phyloP scores from a whole-genome alignment of 176 grass and related monocot species.

The Oryza brachyantha region DNA sequence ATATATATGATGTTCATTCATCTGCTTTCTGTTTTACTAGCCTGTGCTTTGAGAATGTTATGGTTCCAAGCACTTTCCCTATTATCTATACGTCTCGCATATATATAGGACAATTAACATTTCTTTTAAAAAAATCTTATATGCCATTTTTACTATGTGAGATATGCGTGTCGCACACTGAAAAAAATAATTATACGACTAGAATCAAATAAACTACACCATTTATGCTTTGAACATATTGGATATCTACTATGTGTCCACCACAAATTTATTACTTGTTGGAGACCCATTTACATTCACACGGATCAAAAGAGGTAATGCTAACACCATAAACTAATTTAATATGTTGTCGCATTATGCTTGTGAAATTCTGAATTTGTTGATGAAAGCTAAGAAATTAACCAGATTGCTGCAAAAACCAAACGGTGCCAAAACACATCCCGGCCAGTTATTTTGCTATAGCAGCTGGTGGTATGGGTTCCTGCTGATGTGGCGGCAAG shows the following conservation, averaged over 20 bases:
- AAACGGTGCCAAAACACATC: not conserved
- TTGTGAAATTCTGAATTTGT: not conserved
- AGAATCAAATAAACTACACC: not conserved
- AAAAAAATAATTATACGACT: not conserved
- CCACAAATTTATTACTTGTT: not conserved
- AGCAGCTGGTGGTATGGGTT: not conserved
- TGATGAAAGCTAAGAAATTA: not conserved
- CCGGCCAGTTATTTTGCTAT: not conserved
- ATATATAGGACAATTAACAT: not conserved
- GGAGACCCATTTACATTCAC: not conserved
- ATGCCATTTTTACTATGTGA: not conserved
- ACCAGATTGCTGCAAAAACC: not conserved
- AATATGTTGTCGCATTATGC: not conserved
- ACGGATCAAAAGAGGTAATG: not conserved
- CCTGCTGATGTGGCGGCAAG: not conserved
- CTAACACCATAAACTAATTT: not conserved
- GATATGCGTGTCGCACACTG: not conserved
- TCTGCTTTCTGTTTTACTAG: not conserved
- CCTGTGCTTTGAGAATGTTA: conserved; percentile 13
- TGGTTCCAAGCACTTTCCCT: too few relatives aligned
- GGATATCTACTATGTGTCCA: not conserved
- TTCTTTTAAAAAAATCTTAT: not conserved
- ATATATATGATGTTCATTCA: not conserved
- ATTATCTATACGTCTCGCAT: too few relatives aligned
- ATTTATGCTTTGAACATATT: not conserved